A percentile compares a stretch with the other conserved stretches of the same genome.
Evolutionary conservation across 1,139 yeast genomes (phyloP).

Genomic region (Yamadazyma buinensis): DNA sequence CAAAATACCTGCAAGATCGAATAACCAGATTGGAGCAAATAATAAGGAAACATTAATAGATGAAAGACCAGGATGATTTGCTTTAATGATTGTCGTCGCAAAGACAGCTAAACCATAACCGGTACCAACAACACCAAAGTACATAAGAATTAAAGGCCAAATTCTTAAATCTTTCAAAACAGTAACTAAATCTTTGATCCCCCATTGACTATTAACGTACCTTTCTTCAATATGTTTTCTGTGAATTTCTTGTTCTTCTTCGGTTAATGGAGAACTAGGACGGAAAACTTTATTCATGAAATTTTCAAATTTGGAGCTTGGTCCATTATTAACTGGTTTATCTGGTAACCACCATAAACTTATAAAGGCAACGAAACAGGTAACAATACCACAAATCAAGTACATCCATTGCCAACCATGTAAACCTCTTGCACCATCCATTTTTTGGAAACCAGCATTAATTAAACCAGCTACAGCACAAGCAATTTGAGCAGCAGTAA

Average conservation of each 20-base stretch:
- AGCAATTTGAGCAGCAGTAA: slow-evolving; percentile 85
- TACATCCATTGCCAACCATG: slow-evolving; percentile 92
- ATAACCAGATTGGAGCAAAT: slow-evolving; percentile 88
- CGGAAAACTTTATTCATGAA: slow-evolving; percentile 17
- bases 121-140: slow-evolving; percentile 88
- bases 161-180: slow-evolving; percentile 62
- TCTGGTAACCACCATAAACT: slow-evolving; percentile 87
- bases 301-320: slow-evolving; percentile 12
- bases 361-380: slow-evolving; percentile 62
- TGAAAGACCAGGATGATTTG: slow-evolving; percentile 58
- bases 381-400: slow-evolving; percentile 68
- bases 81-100: slow-evolving; percentile 76
- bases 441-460: slow-evolving; percentile 81
- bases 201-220: slow-evolving; percentile 48
- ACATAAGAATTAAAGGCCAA: slow-evolving; percentile 84
- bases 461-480: slow-evolving; percentile 86
- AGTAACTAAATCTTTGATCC: slow-evolving; percentile 52
- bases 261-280: slow-evolving; percentile 51
- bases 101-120: slow-evolving; percentile 84
- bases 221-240: slow-evolving; percentile 56
- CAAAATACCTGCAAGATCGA: slow-evolving; percentile 76
- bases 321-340: slow-evolving; percentile 36
- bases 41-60: slow-evolving; percentile 70
- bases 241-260: slow-evolving; percentile 54
- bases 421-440: slow-evolving; percentile 67